phyloP scores from a whole-genome alignment of 169 alveolate genomes.

The Plasmodium cynomolgi region DNA sequence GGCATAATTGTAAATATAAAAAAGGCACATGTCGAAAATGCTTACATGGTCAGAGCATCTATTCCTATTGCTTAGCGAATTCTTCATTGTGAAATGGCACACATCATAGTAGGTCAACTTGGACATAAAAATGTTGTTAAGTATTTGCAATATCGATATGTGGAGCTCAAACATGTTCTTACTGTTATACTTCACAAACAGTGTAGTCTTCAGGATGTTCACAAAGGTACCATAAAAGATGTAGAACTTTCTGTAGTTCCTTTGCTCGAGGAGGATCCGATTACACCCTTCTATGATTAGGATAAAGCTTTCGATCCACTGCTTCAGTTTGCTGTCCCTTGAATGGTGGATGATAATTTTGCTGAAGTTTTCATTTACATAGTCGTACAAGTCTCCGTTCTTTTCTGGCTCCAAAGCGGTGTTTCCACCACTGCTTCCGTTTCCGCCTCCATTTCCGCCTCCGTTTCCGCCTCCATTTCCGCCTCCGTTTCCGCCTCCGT shows the following conservation, averaged over 20 bases:
- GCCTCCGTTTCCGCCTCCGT: neutral
- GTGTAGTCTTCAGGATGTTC: slow-evolving; percentile 33
- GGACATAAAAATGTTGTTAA: slow-evolving; percentile 65
- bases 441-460: neutral
- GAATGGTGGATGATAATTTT: slow-evolving; percentile 72
- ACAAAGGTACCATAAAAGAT: slow-evolving; percentile 62
- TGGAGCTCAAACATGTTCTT: slow-evolving; percentile 69
- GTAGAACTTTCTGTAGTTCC: slow-evolving; percentile 32
- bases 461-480: neutral
- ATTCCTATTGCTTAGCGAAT: slow-evolving; percentile 15
- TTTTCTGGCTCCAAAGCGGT: neutral
- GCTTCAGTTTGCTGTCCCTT: slow-evolving; percentile 68
- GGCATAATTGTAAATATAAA: slow-evolving; percentile 66
- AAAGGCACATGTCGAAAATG: slow-evolving; percentile 43
- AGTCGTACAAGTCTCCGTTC: slow-evolving; percentile 32
- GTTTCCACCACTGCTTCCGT: neutral
- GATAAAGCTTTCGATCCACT: slow-evolving; percentile 67
- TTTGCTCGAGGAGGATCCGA: slow-evolving; percentile 40
- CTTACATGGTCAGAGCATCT: slow-evolving; percentile 3
- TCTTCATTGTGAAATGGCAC: slow-evolving; percentile 40
- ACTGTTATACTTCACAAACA: slow-evolving; percentile 36
- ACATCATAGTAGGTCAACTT: slow-evolving; percentile 8
- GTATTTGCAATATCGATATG: slow-evolving; percentile 54
- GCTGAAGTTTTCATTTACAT: slow-evolving; percentile 65
- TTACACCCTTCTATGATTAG: slow-evolving; percentile 72